Conservation (phyloP, 805 yeast species). For the Starmerella tilneyi region DNA sequence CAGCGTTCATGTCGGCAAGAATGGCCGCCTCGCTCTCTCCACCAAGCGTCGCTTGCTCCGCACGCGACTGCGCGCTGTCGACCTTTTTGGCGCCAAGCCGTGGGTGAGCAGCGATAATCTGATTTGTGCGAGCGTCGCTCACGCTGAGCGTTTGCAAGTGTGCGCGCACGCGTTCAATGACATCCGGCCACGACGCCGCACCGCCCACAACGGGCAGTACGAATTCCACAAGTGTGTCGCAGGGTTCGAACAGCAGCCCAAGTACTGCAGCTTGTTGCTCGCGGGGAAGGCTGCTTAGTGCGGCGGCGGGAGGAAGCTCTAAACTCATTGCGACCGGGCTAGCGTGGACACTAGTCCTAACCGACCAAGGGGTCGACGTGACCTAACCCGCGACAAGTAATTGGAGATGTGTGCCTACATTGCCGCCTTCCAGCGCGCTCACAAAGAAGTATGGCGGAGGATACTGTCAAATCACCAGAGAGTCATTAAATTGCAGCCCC, state of each 20-base stretch:
- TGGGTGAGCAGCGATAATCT: constrained; percentile 83
- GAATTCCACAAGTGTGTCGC: constrained; percentile 38
- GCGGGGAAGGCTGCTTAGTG: not conserved
- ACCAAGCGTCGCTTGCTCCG: constrained; percentile 60
- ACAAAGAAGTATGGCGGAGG: too few species aligned
- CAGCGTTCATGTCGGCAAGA: constrained; percentile 45
- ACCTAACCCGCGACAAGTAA: too few species aligned
- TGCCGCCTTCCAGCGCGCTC: too few species aligned
- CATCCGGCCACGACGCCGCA: constrained; percentile 27
- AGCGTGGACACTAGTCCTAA: too few species aligned
- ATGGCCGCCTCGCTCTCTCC: constrained; percentile 42
- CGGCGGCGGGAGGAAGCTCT: constrained; percentile 10
- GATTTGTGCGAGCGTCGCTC: constrained; percentile 23
- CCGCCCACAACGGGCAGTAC: constrained; percentile 30
- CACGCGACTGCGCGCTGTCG: constrained; percentile 51
- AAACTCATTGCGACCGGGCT: not conserved
- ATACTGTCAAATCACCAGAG: too few species aligned
- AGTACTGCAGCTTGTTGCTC: constrained; percentile 25
- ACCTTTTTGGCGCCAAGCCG: constrained; percentile 56
- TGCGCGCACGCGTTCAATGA: constrained; percentile 40
- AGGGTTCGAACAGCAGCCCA: constrained; percentile 56
- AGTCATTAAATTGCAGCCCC: too few species aligned
- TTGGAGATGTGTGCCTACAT: too few species aligned
- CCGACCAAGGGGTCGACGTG: too few species aligned
- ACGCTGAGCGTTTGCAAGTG: constrained; percentile 34